These are phyloP conservation scores for Alternaria sp. DNA, from an alignment of 2,329 filamentous ascomycete genomes.

Conservation along the genomic window DNA sequence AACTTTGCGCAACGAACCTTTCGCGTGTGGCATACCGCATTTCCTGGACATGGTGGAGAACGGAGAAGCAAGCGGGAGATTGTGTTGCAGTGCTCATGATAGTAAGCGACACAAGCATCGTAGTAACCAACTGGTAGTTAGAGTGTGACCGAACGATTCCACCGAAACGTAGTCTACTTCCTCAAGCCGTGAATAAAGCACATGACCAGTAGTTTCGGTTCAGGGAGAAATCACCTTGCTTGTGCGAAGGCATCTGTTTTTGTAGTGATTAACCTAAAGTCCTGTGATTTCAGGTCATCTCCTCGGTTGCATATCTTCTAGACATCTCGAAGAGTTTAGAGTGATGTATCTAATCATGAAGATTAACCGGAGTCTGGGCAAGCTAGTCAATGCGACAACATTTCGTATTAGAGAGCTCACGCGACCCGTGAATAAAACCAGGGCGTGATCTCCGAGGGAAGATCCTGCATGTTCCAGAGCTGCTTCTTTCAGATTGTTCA, in stretches of 20 bases:
- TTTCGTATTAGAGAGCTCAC: too few species aligned
- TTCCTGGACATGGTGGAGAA: too few species aligned
- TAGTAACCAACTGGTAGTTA: neutral
- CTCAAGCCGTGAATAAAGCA: neutral
- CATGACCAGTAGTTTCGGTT: neutral
- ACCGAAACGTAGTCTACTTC: accelerated
- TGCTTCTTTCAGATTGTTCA: neutral
- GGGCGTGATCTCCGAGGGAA: neutral
- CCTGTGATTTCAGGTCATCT: neutral
- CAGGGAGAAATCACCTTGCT: neutral
- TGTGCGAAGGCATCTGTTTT: neutral
- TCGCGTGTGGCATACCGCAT: too few species aligned
- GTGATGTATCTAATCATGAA: neutral
- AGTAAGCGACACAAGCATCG: too few species aligned
- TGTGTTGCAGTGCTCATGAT: too few species aligned
- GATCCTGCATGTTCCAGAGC: neutral
- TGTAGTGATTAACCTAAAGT: neutral
- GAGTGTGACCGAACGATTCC: neutral
- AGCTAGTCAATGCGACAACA: neutral
- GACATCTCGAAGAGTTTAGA: neutral
- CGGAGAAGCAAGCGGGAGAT: too few species aligned
- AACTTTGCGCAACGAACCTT: too few species aligned
- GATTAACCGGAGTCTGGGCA: too few species aligned
- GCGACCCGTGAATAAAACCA: too few species aligned
- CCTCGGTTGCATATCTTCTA: neutral